Evolutionary conservation across 495 filamentous ascomycete species (phyloP).

Genomic region (Chaetomidium leptoderma): DNA sequence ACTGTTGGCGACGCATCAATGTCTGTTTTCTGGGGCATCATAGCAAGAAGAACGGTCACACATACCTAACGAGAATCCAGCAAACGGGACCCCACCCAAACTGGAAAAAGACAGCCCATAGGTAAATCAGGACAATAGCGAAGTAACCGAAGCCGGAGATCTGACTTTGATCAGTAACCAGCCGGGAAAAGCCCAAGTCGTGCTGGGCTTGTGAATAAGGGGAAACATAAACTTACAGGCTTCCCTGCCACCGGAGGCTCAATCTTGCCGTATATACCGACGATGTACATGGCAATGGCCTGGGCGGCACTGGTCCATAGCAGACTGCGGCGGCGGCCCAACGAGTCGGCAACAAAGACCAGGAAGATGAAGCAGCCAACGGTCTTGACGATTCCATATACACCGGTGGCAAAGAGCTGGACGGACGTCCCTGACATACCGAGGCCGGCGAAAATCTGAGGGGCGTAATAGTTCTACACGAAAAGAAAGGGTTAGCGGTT

Average conservation of each 20-base stretch:
- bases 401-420: slow-evolving; percentile 57
- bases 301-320: slow-evolving; percentile 68
- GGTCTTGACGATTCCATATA: slow-evolving; percentile 60
- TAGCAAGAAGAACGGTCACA: not conserved
- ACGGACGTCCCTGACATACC: slow-evolving; percentile 51
- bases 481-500: too few relatives aligned
- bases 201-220: too few relatives aligned
- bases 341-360: slow-evolving; percentile 64
- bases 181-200: too few relatives aligned
- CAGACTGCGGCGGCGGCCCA: slow-evolving; percentile 64
- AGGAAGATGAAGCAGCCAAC: slow-evolving; percentile 56
- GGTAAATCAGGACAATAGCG: slow-evolving; percentile 63
- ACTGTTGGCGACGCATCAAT: not conserved
- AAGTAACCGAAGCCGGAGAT: slow-evolving; percentile 59
- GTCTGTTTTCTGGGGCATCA: not conserved
- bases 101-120: slow-evolving; percentile 67
- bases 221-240: not conserved
- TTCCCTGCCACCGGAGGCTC: slow-evolving; percentile 51
- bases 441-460: slow-evolving; percentile 62
- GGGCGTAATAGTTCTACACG: slow-evolving; percentile 61
- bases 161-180: too few relatives aligned
- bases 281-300: slow-evolving; percentile 63
- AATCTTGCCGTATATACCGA: slow-evolving; percentile 67
- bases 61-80: slow-evolving; percentile 60
- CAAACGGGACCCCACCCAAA: slow-evolving; percentile 72